Evolutionary conservation across 2,329 filamentous ascomycete species (phyloP), one percentile per base, ranked within the genome.

Genomic region (Cladosporium sp.): DNA sequence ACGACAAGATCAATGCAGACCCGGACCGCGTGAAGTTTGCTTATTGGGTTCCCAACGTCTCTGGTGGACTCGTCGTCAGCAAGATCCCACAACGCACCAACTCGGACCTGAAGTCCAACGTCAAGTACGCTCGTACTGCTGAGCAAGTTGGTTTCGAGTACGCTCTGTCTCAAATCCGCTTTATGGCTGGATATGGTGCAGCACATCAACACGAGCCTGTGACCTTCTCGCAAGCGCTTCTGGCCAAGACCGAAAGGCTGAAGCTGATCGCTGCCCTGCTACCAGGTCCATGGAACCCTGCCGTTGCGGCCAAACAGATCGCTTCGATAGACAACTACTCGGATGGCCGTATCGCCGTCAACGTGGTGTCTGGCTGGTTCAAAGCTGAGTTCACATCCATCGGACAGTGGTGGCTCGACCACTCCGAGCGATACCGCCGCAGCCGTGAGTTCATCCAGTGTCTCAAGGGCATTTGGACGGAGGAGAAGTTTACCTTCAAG

Each of bases 11-110:
- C 53, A 83, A 83, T 64, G 71, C 77, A 61, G 77, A 81, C 59
- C 78, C 80, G 1, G 74, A 79, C 35, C 77, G 81, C 3, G 72
- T 83, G 56, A 78, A 81, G 44, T 83, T 83, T 70, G 81, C 81
- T 60, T 84, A 84, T 72, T 85, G 82, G 83, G 82, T 85, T 0
- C 83, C 83, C 18, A 85, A 85, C 67, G 83, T 85, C 4, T 84
- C 82, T 0, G 83, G 83, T 31, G 83, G 82, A 12, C 77, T 85
- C 1, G 82, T 85, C 14, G 82, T 85, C 49, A 81, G 78, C 66
- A 85, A 84, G 68, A 84, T 85, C 60, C 78, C 80, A 4, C 83
- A 84, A 67, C 76, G 74, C 26, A 85, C 83, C 0, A 76, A 74
- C 50, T 85, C 82, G 82, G 81, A 82, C 57, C 77, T 83, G 14